These are phyloP conservation scores for Diaporthe aspalathi DNA, from an alignment of 2,329 filamentous ascomycete genomes.

Conservation along the genomic window DNA sequence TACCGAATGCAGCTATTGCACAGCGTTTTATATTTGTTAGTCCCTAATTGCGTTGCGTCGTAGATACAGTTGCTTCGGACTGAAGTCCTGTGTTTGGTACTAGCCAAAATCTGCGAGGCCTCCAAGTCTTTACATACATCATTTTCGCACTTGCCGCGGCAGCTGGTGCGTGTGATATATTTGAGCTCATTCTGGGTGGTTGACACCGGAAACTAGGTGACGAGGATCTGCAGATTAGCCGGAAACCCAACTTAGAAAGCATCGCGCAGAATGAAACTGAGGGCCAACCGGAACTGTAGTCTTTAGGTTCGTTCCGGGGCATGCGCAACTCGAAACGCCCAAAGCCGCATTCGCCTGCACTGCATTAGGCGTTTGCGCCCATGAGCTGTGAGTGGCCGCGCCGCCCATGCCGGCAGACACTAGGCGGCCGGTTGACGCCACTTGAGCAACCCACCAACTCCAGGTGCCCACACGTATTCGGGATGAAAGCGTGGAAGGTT, in stretches of 20 bases:
- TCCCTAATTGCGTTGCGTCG: too few relatives aligned
- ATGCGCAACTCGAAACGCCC: background rate
- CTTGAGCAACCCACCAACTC: background rate
- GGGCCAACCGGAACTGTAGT: background rate
- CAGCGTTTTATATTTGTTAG: too few relatives aligned
- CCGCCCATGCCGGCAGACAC: background rate
- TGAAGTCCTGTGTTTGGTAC: too few relatives aligned
- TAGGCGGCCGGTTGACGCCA: slow-evolving; percentile 11
- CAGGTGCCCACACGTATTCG: background rate
- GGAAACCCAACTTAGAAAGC: background rate
- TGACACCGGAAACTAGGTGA: too few relatives aligned
- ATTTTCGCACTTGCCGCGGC: too few relatives aligned
- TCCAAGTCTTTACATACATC: too few relatives aligned
- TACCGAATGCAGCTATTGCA: too few relatives aligned
- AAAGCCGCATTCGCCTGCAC: slow-evolving; percentile 6
- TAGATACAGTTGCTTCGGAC: too few relatives aligned
- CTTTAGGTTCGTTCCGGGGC: slow-evolving; percentile 6
- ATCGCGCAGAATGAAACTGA: background rate
- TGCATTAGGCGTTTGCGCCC: background rate
- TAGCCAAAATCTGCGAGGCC: too few relatives aligned
- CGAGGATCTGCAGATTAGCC: background rate
- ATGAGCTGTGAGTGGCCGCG: background rate
- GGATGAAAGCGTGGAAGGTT: background rate
- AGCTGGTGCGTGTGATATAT: too few relatives aligned
- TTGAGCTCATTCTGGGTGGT: too few relatives aligned